Base-by-base conservation (phyloP, 1,139 yeast species). In the Yamadazyma spencermartinsiae region DNA sequence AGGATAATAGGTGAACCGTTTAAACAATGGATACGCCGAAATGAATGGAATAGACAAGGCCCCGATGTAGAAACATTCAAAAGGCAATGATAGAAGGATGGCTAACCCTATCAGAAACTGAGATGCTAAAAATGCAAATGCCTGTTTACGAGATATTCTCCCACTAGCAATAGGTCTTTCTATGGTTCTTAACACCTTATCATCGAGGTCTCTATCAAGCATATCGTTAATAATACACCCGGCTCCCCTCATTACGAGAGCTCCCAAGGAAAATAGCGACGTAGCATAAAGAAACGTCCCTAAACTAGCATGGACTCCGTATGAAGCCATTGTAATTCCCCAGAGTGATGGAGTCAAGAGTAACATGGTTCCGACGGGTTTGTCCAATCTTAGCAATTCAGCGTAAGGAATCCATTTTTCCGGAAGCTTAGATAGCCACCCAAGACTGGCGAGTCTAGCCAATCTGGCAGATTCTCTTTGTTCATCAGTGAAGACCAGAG, bases 221-320 rank as follows among this genome's bases (percentile, higher is more conserved):
- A 90, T 69, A 60, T 94, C 99, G 55, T 94, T 94, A 41, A 94
- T 83, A 1, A 96, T 90, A 58, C 99, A 94, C 0, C 98, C 99
- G 2, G 97, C 98, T 28, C 98, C 97, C 61, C 99, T 77, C 96
- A 94, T 92, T 12, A 90, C 72, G 29, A 90, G 56, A 0, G 98
- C 79, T 10, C 99, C 99, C 3, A 82, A 68, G 1, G 92, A 80
- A 55, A 90, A 92, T 19, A 90, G 65, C 50, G 82, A 85, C 48
- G 74, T 72, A 3, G 54, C 51, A 25, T 44, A 46, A 0, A 74
- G 43, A 0, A 90, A 80, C 1, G 82, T 74, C 0, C 78, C 51
- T 3, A 86, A 39, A 0, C 96, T 82, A 0, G 96, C 95, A 1
- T 75, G 63, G 0, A 84, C 64, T 46, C 82, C 72, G 49, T 74